Conservation (phyloP, 2,329 filamentous ascomycete species). For the Sphaceloma murrayae region DNA sequence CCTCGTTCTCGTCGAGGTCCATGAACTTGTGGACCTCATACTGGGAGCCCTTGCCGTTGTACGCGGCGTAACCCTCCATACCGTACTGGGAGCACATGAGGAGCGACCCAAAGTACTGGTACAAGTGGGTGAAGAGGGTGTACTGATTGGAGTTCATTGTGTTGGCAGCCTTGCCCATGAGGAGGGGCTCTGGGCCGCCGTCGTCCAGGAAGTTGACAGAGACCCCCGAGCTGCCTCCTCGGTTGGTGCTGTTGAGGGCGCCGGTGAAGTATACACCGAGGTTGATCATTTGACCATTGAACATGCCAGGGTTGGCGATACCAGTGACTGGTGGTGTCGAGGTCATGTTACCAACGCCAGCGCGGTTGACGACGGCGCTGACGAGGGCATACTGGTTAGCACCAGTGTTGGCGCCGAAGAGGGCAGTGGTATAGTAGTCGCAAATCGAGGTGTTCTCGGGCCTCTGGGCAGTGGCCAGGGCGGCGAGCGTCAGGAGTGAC, state of each 20-base stretch:
- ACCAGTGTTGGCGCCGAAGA: slow-evolving; percentile 50
- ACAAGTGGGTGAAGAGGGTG: slow-evolving; percentile 50
- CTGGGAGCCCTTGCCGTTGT: slow-evolving; percentile 39
- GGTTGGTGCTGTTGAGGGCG: slow-evolving; percentile 45
- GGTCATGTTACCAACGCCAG: slow-evolving; percentile 45
- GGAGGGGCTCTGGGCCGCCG: slow-evolving; percentile 47
- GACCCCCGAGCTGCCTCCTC: slow-evolving; percentile 36
- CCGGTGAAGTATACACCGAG: slow-evolving; percentile 53
- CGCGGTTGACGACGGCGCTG: slow-evolving; percentile 52
- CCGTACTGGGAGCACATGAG: slow-evolving; percentile 47
- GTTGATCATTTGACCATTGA: slow-evolving; percentile 45
- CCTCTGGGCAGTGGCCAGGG: slow-evolving; percentile 32
- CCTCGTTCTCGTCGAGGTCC: slow-evolving; percentile 43
- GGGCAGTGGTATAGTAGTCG: slow-evolving; percentile 54
- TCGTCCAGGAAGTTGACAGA: slow-evolving; percentile 54
- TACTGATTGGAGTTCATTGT: slow-evolving; percentile 46
- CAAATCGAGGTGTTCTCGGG: slow-evolving; percentile 46
- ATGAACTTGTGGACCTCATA: slow-evolving; percentile 50
- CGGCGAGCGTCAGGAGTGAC: slow-evolving; percentile 22
- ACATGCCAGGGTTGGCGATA: slow-evolving; percentile 45
- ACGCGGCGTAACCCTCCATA: slow-evolving; percentile 42
- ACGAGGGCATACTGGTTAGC: slow-evolving; percentile 49
- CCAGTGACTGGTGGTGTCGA: slow-evolving; percentile 43
- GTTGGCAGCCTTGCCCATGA: slow-evolving; percentile 47
- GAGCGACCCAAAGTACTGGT: slow-evolving; percentile 51